phyloP scores from a whole-genome alignment of 1,284 basidiomycete genomes.

The Coniophora puteana region DNA sequence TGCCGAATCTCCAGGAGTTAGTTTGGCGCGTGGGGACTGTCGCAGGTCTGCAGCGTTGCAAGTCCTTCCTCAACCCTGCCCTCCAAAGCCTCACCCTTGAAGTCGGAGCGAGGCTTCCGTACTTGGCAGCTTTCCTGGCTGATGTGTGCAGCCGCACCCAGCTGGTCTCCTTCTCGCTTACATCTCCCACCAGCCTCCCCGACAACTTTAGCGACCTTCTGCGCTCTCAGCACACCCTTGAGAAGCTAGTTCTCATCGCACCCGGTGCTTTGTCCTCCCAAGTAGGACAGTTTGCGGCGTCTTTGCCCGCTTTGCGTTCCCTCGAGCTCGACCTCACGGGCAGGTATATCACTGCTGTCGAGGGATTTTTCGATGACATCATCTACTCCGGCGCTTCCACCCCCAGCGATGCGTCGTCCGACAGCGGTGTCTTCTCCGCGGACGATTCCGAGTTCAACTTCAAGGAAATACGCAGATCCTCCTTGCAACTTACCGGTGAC shows the following conservation, averaged over 20 bases:
- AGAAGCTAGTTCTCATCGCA: slow-evolving; percentile 60
- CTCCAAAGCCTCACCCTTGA: slow-evolving; percentile 60
- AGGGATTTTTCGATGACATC: slow-evolving; percentile 74
- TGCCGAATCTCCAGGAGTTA: slow-evolving; percentile 64
- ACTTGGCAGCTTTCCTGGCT: slow-evolving; percentile 56
- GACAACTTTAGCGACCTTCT: slow-evolving; percentile 65
- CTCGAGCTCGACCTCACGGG: slow-evolving; percentile 70
- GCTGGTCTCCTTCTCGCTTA: slow-evolving; percentile 63
- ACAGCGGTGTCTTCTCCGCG: slow-evolving; percentile 71
- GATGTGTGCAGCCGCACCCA: slow-evolving; percentile 58
- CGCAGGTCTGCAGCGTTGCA: slow-evolving; percentile 57
- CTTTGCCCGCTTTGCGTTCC: slow-evolving; percentile 52
- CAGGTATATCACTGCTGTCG: slow-evolving; percentile 59
- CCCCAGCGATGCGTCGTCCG: slow-evolving; percentile 61
- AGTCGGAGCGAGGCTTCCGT: slow-evolving; percentile 50
- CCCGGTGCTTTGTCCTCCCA: slow-evolving; percentile 64
- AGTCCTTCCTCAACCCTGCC: slow-evolving; percentile 59
- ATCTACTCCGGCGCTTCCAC: slow-evolving; percentile 62
- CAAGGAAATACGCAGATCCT: slow-evolving; percentile 63
- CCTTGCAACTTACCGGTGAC: slow-evolving; percentile 54
- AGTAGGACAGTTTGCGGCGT: slow-evolving; percentile 67
- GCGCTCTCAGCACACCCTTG: slow-evolving; percentile 51
- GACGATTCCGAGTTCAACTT: slow-evolving; percentile 75
- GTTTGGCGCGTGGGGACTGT: slow-evolving; percentile 68
- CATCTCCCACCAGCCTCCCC: slow-evolving; percentile 62